phyloP scores from a whole-genome alignment of 495 filamentous ascomycete species.

The Monascus purpureus region DNA sequence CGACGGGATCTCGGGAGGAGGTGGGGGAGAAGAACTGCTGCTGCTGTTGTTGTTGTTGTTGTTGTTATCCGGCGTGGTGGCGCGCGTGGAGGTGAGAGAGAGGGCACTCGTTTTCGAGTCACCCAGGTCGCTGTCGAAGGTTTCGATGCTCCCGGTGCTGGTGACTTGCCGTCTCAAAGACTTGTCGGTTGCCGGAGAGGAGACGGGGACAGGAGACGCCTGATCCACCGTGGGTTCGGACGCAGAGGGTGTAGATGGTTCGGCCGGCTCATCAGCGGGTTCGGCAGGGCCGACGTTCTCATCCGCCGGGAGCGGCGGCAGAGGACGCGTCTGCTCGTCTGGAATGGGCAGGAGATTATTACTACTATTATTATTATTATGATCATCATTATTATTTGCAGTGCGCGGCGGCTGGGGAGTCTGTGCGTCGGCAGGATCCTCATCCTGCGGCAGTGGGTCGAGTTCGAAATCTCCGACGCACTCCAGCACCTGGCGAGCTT shows the following conservation, averaged over 20 bases:
- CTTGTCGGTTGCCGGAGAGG: slow-evolving; percentile 23
- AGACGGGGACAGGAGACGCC: slow-evolving; percentile 11
- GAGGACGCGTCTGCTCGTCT: slow-evolving; percentile 3
- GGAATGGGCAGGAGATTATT: too few relatives aligned
- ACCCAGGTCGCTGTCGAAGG: slow-evolving; percentile 56
- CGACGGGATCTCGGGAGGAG: slow-evolving; percentile 25
- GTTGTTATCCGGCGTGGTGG: slow-evolving; percentile 68
- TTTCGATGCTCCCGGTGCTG: slow-evolving; percentile 53
- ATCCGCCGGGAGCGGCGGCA: slow-evolving; percentile 16
- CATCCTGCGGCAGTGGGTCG: slow-evolving; percentile 40
- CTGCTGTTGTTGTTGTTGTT: too few relatives aligned
- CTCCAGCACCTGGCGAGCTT: slow-evolving; percentile 74
- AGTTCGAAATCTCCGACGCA: slow-evolving; percentile 90
- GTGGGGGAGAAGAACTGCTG: too few relatives aligned
- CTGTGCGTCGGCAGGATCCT: not conserved
- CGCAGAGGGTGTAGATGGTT: not conserved
- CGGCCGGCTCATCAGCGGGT: not conserved
- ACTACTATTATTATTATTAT: not conserved
- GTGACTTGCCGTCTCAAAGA: slow-evolving; percentile 29
- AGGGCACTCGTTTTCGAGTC: slow-evolving; percentile 72
- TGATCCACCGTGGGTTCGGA: not conserved
- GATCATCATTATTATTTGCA: not conserved
- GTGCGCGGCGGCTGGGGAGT: slow-evolving; percentile 10
- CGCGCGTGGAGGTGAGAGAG: slow-evolving; percentile 74
- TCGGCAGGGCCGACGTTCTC: not conserved